Conservation (phyloP, 106 monocot genomes). For the Acorus gramineus region DNA sequence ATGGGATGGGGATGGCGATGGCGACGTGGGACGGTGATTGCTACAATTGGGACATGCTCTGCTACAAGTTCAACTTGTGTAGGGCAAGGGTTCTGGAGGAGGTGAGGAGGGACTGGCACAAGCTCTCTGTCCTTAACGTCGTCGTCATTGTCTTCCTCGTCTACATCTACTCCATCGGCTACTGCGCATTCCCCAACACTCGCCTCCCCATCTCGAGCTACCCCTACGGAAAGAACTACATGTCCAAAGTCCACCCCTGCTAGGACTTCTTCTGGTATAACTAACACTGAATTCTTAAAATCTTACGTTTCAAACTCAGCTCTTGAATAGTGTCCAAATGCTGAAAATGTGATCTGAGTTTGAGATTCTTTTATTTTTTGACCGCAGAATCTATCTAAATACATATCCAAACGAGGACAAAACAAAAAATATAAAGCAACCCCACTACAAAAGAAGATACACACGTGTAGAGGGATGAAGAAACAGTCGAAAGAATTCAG, state of each 20-base stretch:
- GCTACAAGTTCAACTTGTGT: conserved; percentile 84
- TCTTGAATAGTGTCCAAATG: too few relatives aligned
- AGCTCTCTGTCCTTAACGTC: conserved; percentile 70
- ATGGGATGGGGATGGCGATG: conserved; percentile 14
- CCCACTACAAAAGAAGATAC: too few relatives aligned
- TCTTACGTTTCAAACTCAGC: too few relatives aligned
- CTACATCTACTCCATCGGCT: conserved; percentile 70
- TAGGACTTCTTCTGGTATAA: conserved; percentile 70
- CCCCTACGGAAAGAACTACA: conserved; percentile 47
- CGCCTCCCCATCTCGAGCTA: conserved; percentile 26
- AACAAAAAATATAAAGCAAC: too few relatives aligned
- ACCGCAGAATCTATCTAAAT: too few relatives aligned
- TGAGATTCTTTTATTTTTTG: too few relatives aligned
- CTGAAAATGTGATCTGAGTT: too few relatives aligned
- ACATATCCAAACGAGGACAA: too few relatives aligned
- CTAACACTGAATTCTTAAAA: not conserved
- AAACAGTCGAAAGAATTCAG: too few relatives aligned
- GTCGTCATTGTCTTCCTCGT: conserved; percentile 61
- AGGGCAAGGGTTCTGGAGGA: conserved; percentile 88
- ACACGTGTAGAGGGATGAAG: too few relatives aligned
- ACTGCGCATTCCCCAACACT: conserved; percentile 84
- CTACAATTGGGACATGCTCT: conserved; percentile 90
- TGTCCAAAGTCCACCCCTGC: conserved; percentile 68
- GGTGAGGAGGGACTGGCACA: conserved; percentile 73
- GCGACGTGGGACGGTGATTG: conserved; percentile 67